A percentile compares a stretch with the other conserved stretches of the same genome.
Evolutionary conservation across 345 rosid species (phyloP).

Genomic region (Rhizophora mangle): DNA sequence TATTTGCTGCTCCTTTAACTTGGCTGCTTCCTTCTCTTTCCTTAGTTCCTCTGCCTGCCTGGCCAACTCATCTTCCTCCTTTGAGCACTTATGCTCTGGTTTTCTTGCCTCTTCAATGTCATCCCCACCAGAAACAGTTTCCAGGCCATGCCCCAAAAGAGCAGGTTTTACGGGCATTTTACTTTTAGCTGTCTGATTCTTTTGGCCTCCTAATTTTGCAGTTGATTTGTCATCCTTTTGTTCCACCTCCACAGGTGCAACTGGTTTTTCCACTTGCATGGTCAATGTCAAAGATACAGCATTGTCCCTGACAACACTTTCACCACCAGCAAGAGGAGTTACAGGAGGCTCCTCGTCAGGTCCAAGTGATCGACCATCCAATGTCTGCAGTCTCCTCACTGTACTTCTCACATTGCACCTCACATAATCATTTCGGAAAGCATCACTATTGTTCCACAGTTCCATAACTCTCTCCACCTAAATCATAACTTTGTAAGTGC

Average conservation of each 20-base stretch:
- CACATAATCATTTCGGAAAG: constrained; percentile 62
- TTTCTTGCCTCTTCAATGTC: constrained; percentile 42
- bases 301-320: constrained; percentile 35
- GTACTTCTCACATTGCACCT: constrained; percentile 61
- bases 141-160: constrained; percentile 24
- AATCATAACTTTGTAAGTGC: constrained; percentile 24
- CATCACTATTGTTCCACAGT: constrained; percentile 56
- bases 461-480: constrained; percentile 73
- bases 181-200: constrained; percentile 38
- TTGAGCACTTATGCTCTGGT: constrained; percentile 50
- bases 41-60: constrained; percentile 72
- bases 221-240: constrained; percentile 31
- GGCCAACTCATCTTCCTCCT: constrained; percentile 74
- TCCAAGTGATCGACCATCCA: constrained; percentile 84
- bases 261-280: constrained; percentile 28
- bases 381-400: constrained; percentile 61
- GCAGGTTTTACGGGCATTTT: constrained; percentile 40
- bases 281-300: constrained; percentile 19
- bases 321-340: constrained; percentile 33
- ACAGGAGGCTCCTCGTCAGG: constrained; percentile 65
- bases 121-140: constrained; percentile 36
- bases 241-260: constrained; percentile 30
- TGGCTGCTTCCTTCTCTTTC: constrained; percentile 59
- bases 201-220: constrained; percentile 38
- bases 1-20: constrained; percentile 56